These are phyloP conservation scores for Nitzschia sp. DNA, from an alignment of 108 stramenopile genomes.

Conservation along the genomic window DNA sequence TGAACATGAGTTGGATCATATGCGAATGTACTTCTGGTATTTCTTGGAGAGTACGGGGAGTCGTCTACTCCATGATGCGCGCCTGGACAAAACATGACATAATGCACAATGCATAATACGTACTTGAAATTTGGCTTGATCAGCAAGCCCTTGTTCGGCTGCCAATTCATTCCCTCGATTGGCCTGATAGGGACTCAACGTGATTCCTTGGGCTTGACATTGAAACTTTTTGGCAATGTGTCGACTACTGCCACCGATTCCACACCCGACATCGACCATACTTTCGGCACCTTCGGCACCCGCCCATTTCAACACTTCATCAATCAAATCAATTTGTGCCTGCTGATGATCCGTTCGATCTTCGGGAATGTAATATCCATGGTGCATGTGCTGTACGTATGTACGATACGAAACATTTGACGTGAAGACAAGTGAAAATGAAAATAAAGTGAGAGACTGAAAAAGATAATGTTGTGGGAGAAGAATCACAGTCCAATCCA, in stretches of 20 bases:
- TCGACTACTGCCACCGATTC: conserved; percentile 90
- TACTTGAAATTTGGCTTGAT: conserved; percentile 59
- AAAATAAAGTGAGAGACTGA: too few relatives aligned
- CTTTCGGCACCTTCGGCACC: conserved; percentile 36
- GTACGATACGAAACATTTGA: too few relatives aligned
- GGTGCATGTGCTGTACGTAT: conserved; percentile 85
- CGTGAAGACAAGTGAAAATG: too few relatives aligned
- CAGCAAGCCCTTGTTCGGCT: conserved; percentile 76
- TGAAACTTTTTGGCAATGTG: conserved; percentile 85
- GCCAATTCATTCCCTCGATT: conserved; percentile 83
- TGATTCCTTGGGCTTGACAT: conserved; percentile 79
- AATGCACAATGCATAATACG: conserved; percentile 10
- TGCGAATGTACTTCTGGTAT: too few relatives aligned
- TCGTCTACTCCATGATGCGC: too few relatives aligned
- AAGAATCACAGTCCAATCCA: too few relatives aligned
- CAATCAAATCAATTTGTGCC: conserved; percentile 93
- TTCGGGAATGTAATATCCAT: conserved; percentile 84
- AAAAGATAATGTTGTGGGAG: too few relatives aligned
- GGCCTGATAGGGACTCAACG: conserved; percentile 93
- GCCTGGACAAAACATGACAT: too few relatives aligned
- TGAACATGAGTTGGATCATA: too few relatives aligned
- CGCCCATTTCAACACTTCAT: conserved; percentile 89
- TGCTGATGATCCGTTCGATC: conserved; percentile 78
- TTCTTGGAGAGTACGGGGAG: too few relatives aligned
- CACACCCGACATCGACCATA: conserved; percentile 92